Evolutionary conservation across 306 rosid species (phyloP).

Genomic region (Cicer yamashitae): DNA sequence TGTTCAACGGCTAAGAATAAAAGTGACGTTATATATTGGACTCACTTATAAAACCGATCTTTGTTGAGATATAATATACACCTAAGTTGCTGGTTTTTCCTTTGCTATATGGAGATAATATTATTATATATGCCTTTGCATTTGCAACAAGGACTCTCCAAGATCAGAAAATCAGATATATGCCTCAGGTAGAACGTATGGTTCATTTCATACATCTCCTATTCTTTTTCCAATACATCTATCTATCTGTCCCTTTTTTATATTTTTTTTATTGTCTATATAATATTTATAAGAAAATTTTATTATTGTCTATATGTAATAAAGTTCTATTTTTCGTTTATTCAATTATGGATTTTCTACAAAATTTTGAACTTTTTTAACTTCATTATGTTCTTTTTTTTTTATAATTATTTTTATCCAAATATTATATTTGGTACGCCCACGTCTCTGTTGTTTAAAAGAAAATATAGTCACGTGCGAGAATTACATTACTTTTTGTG

Average conservation of each 20-base stretch:
- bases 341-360: no score
- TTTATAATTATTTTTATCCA: no score
- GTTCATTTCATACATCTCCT: conserved; percentile 34
- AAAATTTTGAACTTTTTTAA: no score
- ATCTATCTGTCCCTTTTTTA: background rate
- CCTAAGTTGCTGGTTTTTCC: conserved; percentile 1
- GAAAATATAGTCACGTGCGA: no score
- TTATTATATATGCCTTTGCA: conserved; percentile 40
- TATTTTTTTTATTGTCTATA: background rate
- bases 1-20: conserved; percentile 59
- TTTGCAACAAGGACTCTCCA: conserved; percentile 42
- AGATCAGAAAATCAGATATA: conserved; percentile 1
- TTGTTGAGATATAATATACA: conserved; percentile 19
- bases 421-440: no score
- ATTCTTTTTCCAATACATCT: background rate
- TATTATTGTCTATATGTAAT: no score
- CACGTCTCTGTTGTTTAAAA: no score
- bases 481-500: no score
- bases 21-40: conserved; percentile 42
- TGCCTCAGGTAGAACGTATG: conserved; percentile 45
- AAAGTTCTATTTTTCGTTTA: no score
- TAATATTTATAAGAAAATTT: background rate
- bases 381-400: no score
- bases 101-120: conserved; percentile 33
- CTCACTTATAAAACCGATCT: conserved; percentile 44